Percentiles rank a stretch among this genome's conserved stretches.
Conservation (phyloP, 2,329 filamentous ascomycete genomes). For the Colletotrichum nymphaeae region DNA sequence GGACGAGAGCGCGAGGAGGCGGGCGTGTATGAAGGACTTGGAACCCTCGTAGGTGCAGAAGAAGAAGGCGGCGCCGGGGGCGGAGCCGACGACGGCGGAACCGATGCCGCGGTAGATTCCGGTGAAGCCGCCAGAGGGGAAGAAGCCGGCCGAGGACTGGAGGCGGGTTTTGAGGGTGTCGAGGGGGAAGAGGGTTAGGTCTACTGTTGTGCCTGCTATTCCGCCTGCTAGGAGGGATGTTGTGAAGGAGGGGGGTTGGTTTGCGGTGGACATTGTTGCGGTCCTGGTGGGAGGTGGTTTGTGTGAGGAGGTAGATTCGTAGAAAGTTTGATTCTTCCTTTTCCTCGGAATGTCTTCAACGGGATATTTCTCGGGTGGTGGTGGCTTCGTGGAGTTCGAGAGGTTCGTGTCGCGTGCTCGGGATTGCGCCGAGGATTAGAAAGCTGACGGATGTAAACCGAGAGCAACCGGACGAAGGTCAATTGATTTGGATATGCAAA, state of each 20-base stretch:
- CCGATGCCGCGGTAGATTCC: slow-evolving; percentile 96
- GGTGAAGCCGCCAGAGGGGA: slow-evolving; percentile 85
- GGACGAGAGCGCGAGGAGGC: slow-evolving; percentile 40
- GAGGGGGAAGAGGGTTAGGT: slow-evolving; percentile 96
- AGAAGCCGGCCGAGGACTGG: slow-evolving; percentile 83
- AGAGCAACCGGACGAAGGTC: neutral
- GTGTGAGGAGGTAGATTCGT: too few relatives aligned
- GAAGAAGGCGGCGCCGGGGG: slow-evolving; percentile 95
- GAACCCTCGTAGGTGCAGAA: slow-evolving; percentile 92
- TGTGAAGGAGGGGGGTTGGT: slow-evolving; percentile 57
- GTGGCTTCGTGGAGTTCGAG: neutral
- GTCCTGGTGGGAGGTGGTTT: too few relatives aligned
- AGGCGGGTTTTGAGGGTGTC: slow-evolving; percentile 99
- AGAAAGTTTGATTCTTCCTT: too few relatives aligned
- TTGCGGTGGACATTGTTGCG: slow-evolving; percentile 10
- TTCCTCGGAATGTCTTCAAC: too few relatives aligned
- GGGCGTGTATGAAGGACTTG: slow-evolving; percentile 64
- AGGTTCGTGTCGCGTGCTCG: slow-evolving; percentile 11
- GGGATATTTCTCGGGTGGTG: too few relatives aligned
- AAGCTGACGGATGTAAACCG: neutral
- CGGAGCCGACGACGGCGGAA: slow-evolving; percentile 88
- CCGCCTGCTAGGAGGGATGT: slow-evolving; percentile 82
- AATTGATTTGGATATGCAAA: neutral
- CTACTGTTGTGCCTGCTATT: slow-evolving; percentile 93
- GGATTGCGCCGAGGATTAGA: neutral